Percentiles rank a stretch among this genome's conserved stretches.
Evolutionary conservation across 257 asterid genomes (phyloP).

Genomic region (Forsythia viridissima): DNA sequence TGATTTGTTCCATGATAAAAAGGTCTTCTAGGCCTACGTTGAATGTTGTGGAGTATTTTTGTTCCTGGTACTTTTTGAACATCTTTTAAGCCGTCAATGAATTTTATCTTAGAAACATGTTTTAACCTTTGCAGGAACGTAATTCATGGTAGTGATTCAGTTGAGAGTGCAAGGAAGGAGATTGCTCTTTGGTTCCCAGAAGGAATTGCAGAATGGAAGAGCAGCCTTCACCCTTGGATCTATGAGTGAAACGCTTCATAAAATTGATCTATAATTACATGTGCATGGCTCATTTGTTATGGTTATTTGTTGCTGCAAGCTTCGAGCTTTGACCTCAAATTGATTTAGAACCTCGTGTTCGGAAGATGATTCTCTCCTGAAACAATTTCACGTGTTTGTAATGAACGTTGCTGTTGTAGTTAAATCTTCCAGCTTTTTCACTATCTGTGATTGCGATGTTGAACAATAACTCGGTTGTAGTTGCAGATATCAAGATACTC

Average conservation of each 20-base stretch:
- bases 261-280: not conserved
- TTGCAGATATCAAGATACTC: no score
- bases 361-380: not conserved
- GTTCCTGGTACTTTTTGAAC: no score
- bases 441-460: not conserved
- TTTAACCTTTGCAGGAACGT: constrained; percentile 62
- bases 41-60: no score
- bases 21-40: no score
- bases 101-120: not conserved
- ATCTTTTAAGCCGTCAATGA: no score
- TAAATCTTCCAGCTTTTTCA: not conserved
- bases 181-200: constrained; percentile 98
- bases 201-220: constrained; percentile 85
- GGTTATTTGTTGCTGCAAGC: constrained; percentile 8
- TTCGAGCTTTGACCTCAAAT: constrained; percentile 17
- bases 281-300: constrained; percentile 1
- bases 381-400: not conserved
- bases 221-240: constrained; percentile 87
- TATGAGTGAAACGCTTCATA: constrained; percentile 46
- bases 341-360: not conserved
- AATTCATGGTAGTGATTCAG: constrained; percentile 91
- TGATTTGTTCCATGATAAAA: no score
- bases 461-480: not conserved
- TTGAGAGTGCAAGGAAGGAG: constrained; percentile 86
- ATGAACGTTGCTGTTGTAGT: not conserved